A percentile compares a stretch with the other conserved stretches of the same genome.
These are phyloP conservation scores for Fusarium sp. DNA, from an alignment of 2,329 filamentous ascomycete genomes.

Conservation along the genomic window DNA sequence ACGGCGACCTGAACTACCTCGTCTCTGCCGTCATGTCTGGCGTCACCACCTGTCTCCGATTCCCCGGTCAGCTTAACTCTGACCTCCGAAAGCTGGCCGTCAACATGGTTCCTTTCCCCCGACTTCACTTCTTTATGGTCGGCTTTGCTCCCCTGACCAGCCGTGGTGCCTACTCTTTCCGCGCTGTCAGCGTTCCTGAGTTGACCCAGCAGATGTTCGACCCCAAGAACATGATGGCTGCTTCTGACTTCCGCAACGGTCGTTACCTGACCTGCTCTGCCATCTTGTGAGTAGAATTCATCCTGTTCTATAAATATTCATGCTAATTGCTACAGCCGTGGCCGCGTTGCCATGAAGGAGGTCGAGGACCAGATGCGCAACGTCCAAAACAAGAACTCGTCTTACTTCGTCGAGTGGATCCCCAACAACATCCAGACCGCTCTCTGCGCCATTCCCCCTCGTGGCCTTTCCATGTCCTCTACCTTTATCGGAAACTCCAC, in stretches of 20 bases:
- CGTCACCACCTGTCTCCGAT: constrained; percentile 97
- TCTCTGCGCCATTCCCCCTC: constrained; percentile 97
- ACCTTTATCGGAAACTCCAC: constrained; percentile 99
- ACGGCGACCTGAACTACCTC: constrained; percentile 99
- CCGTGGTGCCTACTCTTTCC: constrained; percentile 87
- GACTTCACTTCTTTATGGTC: constrained; percentile 99
- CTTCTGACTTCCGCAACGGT: constrained; percentile 99
- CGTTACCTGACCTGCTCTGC: constrained; percentile 99
- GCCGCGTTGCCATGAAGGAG: constrained; percentile 99
- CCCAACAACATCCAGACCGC: constrained; percentile 99
- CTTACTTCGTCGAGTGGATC: constrained; percentile 99
- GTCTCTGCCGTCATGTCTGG: constrained; percentile 99
- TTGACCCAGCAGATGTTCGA: constrained; percentile 99
- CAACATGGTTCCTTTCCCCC: constrained; percentile 99
- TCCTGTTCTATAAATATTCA: background rate
- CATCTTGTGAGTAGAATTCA: constrained; percentile 77
- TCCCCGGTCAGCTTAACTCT: constrained; percentile 99
- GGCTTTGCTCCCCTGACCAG: constrained; percentile 98
- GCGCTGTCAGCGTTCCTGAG: constrained; percentile 96
- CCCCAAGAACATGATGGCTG: constrained; percentile 99
- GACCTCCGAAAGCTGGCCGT: constrained; percentile 99
- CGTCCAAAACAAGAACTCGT: constrained; percentile 99
- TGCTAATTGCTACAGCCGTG: constrained; percentile 70
- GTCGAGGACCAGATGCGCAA: constrained; percentile 99
- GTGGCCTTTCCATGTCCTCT: constrained; percentile 98